Evolutionary conservation across 257 asterid species (phyloP).

Genomic region (Schizonepeta tenuifolia): DNA sequence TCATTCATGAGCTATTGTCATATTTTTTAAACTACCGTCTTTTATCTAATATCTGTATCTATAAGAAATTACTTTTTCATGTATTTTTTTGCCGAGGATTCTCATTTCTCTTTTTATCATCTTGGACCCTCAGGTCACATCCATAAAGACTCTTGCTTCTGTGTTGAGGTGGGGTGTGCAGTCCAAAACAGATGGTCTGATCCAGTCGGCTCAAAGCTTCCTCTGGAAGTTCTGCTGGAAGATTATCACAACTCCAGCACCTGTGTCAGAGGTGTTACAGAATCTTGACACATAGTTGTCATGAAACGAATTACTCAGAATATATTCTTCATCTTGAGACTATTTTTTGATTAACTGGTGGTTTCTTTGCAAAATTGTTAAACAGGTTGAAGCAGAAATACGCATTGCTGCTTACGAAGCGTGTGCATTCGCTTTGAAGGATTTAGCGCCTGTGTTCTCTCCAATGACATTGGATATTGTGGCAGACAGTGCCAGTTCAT

Average conservation of each 20-base stretch:
- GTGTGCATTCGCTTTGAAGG: slow-evolving; percentile 62
- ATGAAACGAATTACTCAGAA: slow-evolving; percentile 22
- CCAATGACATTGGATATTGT: slow-evolving; percentile 56
- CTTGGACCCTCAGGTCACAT: slow-evolving; percentile 55
- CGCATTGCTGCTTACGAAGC: slow-evolving; percentile 83
- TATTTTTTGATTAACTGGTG: slow-evolving; percentile 25
- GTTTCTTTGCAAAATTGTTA: slow-evolving; percentile 27
- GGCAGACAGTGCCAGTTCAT: slow-evolving; percentile 36
- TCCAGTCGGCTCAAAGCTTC: slow-evolving; percentile 53
- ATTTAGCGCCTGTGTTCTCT: slow-evolving; percentile 52
- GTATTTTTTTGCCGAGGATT: slow-evolving; percentile 1
- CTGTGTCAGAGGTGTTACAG: slow-evolving; percentile 67
- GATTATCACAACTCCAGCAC: slow-evolving; percentile 53
- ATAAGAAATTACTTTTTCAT: background rate
- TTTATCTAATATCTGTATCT: background rate
- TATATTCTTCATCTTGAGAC: slow-evolving; percentile 18
- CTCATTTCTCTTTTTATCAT: slow-evolving; percentile 6
- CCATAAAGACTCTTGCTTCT: slow-evolving; percentile 69
- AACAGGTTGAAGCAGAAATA: slow-evolving; percentile 79
- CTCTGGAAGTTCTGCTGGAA: slow-evolving; percentile 89
- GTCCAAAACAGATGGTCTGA: slow-evolving; percentile 43
- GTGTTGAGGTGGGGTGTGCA: slow-evolving; percentile 66
- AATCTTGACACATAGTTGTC: slow-evolving; percentile 28
- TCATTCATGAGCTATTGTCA: background rate
- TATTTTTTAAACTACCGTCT: background rate